These are phyloP conservation scores for Alliaria petiolata DNA, from an alignment of 345 rosid species.

Conservation along the genomic window DNA sequence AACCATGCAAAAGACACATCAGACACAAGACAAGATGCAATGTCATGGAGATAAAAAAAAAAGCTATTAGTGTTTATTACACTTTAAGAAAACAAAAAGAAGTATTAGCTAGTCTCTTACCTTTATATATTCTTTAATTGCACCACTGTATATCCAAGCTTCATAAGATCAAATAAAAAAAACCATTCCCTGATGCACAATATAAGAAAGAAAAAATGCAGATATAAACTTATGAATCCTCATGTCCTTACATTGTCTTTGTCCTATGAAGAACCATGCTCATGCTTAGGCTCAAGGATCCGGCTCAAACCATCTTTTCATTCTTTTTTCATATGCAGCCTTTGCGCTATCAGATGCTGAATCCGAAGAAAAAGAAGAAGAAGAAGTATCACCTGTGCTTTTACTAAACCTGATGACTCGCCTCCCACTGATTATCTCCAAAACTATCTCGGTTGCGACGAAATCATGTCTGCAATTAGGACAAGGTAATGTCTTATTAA, in stretches of 20 bases:
- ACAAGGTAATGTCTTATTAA: constrained; percentile 62
- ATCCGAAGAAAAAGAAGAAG: background rate
- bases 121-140: background rate
- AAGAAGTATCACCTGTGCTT: constrained; percentile 8
- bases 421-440: constrained; percentile 11
- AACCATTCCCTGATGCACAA: background rate
- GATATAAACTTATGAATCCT: background rate
- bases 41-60: background rate
- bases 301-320: background rate
- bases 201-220: background rate
- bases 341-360: background rate
- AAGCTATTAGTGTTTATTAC: background rate
- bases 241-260: background rate
- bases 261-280: background rate
- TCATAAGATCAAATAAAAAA: background rate
- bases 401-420: constrained; percentile 5
- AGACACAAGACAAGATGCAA: background rate
- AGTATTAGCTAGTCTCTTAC: background rate
- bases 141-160: background rate
- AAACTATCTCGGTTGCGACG: constrained; percentile 46
- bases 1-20: background rate
- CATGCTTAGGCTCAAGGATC: background rate
- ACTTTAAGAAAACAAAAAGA: background rate
- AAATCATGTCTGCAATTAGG: constrained; percentile 59
- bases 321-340: background rate